phyloP scores from a whole-genome alignment of 257 asterid species.

The Euphrasia confusa region DNA sequence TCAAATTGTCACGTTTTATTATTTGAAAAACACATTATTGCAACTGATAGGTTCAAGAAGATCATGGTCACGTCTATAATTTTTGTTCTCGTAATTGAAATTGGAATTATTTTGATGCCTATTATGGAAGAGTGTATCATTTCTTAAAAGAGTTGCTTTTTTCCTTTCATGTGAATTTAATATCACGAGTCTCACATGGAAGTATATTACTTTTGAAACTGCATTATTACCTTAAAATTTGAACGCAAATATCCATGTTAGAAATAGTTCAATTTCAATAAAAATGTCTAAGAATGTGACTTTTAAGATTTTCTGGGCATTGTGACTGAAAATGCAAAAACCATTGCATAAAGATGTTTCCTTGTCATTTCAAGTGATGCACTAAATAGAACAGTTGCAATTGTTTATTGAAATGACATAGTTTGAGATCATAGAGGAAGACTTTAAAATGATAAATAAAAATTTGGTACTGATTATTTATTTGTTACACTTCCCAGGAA shows the following conservation, averaged over 20 bases:
- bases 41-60: no score
- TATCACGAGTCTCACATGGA: no score
- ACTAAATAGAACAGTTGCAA: conserved; percentile 13
- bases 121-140: no score
- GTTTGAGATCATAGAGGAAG: conserved; percentile 20
- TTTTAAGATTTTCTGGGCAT: conserved; percentile 6
- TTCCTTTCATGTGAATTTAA: no score
- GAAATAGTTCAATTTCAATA: not conserved
- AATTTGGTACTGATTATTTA: conserved; percentile 18
- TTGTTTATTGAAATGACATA: conserved; percentile 7
- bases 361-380: conserved; percentile 15
- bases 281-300: conserved; percentile 9
- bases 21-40: no score
- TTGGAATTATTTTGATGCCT: no score
- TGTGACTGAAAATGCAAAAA: not conserved
- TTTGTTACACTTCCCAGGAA: conserved; percentile 49
- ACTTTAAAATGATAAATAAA: not conserved
- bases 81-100: no score
- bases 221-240: conserved; percentile 15
- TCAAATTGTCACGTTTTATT: not conserved
- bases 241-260: conserved; percentile 1
- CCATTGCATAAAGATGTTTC: conserved; percentile 12
- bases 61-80: no score
- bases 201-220: not conserved
- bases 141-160: no score